A percentile compares a stretch with the other conserved stretches of the same genome.
These are phyloP conservation scores for Fusarium luffae DNA, from an alignment of 2,329 filamentous ascomycete genomes.

Conservation along the genomic window DNA sequence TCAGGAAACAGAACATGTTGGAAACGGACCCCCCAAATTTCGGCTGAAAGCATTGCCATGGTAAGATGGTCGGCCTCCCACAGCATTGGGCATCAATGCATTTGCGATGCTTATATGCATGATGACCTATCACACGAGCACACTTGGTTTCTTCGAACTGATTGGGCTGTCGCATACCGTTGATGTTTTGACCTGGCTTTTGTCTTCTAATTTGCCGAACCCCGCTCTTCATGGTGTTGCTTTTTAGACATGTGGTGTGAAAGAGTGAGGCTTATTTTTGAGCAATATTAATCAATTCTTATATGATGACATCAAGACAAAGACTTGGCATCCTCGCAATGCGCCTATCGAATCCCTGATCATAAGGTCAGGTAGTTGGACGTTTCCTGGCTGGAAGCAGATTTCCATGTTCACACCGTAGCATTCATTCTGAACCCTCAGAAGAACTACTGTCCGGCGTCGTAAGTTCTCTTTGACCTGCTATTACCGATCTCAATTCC, in stretches of 20 bases:
- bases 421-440: not conserved
- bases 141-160: not conserved
- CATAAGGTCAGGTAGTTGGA: not conserved
- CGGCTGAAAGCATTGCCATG: not conserved
- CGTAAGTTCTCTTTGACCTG: rapidly evolving
- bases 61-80: not conserved
- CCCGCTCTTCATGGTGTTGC: too few species aligned
- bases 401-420: not conserved
- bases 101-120: not conserved
- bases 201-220: not conserved
- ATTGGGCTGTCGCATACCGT: not conserved
- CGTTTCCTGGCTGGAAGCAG: not conserved
- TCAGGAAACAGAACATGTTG: not conserved
- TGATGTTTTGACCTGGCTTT: not conserved
- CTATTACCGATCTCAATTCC: not conserved
- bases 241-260: not conserved
- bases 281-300: not conserved
- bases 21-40: not conserved
- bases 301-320: not conserved
- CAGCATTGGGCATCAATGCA: not conserved
- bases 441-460: not conserved
- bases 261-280: not conserved
- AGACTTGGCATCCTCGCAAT: not conserved
- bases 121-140: not conserved
- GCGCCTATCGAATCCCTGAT: not conserved